These are phyloP conservation scores for Penium margaritaceum DNA, from an alignment of 139 green algal species.

Conservation along the genomic window DNA sequence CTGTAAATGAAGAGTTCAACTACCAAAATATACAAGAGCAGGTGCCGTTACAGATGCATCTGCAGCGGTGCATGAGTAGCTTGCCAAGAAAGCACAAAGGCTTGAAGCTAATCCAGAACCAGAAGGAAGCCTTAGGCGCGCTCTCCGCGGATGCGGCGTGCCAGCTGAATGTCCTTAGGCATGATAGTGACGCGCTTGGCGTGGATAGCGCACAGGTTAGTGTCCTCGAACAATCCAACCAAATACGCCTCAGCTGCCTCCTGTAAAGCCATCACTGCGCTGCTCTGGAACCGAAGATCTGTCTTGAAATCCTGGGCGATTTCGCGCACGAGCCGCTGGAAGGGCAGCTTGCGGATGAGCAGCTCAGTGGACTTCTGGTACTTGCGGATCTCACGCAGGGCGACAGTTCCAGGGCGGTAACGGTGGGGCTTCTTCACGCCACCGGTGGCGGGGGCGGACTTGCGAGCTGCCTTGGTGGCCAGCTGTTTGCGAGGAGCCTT, in stretches of 20 bases:
- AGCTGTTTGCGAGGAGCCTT: slow-evolving; percentile 90
- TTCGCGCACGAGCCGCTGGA: slow-evolving; percentile 84
- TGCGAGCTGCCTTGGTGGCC: slow-evolving; percentile 82
- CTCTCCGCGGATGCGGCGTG: slow-evolving; percentile 80
- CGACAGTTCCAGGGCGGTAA: slow-evolving; percentile 65
- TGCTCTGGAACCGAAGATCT: slow-evolving; percentile 92
- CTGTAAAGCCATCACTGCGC: slow-evolving; percentile 86
- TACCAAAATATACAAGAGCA: too few relatives aligned
- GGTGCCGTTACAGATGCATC: too few relatives aligned
- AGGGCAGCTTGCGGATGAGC: slow-evolving; percentile 60
- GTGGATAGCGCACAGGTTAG: slow-evolving; percentile 90
- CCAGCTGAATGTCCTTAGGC: slow-evolving; percentile 91
- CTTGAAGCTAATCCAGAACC: too few relatives aligned
- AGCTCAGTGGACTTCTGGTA: slow-evolving; percentile 69
- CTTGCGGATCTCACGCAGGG: slow-evolving; percentile 63
- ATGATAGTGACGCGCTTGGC: slow-evolving; percentile 87
- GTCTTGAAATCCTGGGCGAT: slow-evolving; percentile 99
- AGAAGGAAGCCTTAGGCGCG: slow-evolving; percentile 61
- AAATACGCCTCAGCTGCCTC: slow-evolving; percentile 94
- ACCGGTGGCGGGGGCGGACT: slow-evolving; percentile 62
- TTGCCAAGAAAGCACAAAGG: too few relatives aligned
- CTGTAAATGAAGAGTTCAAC: too few relatives aligned
- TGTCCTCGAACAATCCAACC: slow-evolving; percentile 95
- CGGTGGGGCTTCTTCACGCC: slow-evolving; percentile 42
- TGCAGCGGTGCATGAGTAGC: too few relatives aligned